Evolutionary conservation across 2,329 filamentous ascomycete genomes (phyloP), one percentile per base, ranked within the genome.

Genomic region (Dactylella cylindrospora): DNA sequence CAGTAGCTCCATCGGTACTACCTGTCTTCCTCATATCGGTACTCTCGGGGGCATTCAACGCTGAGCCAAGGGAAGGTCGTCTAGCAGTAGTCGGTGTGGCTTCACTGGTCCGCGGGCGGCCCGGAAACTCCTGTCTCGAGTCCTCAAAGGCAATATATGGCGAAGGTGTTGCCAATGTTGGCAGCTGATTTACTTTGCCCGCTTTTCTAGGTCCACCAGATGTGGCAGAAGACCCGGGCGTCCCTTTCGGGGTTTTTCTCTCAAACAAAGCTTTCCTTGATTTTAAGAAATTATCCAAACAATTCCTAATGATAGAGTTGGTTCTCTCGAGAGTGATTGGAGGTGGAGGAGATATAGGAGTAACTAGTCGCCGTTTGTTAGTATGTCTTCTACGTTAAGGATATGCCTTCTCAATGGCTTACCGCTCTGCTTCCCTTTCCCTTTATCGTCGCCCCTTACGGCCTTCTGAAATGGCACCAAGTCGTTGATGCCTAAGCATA

Each of bases 401-500:
- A 36, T 65, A 66, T 20, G n/a, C 12, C 13, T 20, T 41, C 13
- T 20, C 28, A 19, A 47, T 68, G 55, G 29, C 36, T 19, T 45
- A 62, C 57, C 15, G 12, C 12, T 53, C 29, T 62, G 49, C 19
- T 62, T 39, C 62, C 66, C 66, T 69, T 70, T 35, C 61, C 67
- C 64, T 50, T 66, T 62, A 60, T 68, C 32, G 65, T 68, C 60
- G 68, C 68, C 64, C 49, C 54, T 55, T 54, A 65, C 40, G 20
- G 39, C 28, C 39, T 46, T 54, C 46, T 54, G 54, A 13, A 71
- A 54, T 33, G 78, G 78, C 60, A 80, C 77, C 46, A 95, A 73
- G 70, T 95, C 89, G 70, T 94, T 95, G 70, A 95, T 83, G 13
- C 86, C 93, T 68, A 87, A 76, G 72, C 90, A 95, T 50, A 88